These are phyloP conservation scores for Parastagonospora avenae DNA, from an alignment of 2,329 filamentous ascomycete genomes.

Conservation along the genomic window DNA sequence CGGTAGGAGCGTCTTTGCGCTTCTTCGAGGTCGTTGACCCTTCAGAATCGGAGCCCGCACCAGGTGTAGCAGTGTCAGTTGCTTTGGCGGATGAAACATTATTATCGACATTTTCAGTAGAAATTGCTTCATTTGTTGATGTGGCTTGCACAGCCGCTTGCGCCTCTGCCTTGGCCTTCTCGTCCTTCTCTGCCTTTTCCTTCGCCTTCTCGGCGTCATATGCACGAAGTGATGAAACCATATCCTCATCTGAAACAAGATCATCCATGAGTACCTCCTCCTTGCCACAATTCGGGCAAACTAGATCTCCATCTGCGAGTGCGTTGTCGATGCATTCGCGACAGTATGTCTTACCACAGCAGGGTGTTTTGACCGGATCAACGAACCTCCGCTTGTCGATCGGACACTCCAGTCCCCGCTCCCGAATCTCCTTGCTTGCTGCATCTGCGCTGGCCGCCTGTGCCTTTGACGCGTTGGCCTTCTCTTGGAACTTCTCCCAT, in stretches of 20 bases:
- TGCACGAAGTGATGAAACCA: conserved; percentile 75
- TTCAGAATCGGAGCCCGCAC: conserved; percentile 43
- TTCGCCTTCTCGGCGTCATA: conserved; percentile 64
- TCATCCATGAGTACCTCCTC: conserved; percentile 94
- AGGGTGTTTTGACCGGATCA: conserved; percentile 98
- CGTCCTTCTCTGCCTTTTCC: conserved; percentile 50
- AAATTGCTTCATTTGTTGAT: conserved; percentile 32
- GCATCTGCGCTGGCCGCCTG: conserved; percentile 77
- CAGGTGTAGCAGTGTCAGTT: conserved; percentile 32
- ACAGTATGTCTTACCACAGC: conserved; percentile 98
- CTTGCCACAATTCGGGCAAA: conserved; percentile 88
- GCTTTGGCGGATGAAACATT: conserved; percentile 24
- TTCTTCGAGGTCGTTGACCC: conserved; percentile 65
- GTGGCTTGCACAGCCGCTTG: conserved; percentile 32
- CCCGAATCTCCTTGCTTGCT: conserved; percentile 84
- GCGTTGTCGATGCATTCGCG: conserved; percentile 99
- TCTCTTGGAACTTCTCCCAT: conserved; percentile 97
- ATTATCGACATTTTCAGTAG: conserved; percentile 23
- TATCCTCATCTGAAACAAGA: conserved; percentile 74
- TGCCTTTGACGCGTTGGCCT: conserved; percentile 83
- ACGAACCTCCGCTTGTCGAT: conserved; percentile 98
- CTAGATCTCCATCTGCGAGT: conserved; percentile 96
- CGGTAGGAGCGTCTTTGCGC: conserved; percentile 75
- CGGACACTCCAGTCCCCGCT: conserved; percentile 87
- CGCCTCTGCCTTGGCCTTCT: conserved; percentile 47